phyloP scores from a whole-genome alignment of 2,329 filamentous ascomycete species.

The Colletotrichum orbiculare region DNA sequence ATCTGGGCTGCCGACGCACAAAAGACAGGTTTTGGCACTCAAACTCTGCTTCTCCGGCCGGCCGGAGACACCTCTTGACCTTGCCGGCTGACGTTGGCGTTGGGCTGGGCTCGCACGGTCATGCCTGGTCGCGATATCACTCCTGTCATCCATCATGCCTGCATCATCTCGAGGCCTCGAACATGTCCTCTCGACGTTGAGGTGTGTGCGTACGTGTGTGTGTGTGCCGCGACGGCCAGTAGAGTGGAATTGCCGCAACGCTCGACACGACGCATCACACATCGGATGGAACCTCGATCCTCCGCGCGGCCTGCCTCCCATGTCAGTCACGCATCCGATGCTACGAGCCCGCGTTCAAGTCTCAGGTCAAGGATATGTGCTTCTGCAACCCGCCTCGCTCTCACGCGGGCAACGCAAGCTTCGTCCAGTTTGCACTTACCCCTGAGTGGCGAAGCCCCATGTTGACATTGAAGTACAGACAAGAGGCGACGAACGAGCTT shows the following conservation, averaged over 20 bases:
- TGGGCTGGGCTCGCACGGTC: background rate
- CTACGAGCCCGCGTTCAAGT: conserved; percentile 1
- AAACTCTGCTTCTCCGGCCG: no score
- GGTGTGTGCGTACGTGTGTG: no score
- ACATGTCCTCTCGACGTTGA: no score
- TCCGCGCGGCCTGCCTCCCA: conserved; percentile 1
- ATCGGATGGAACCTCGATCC: conserved; percentile 11
- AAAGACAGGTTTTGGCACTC: no score
- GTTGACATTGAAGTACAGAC: conserved; percentile 5
- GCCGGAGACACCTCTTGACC: no score
- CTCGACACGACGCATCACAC: background rate
- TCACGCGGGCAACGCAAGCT: background rate
- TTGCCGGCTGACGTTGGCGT: no score
- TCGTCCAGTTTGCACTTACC: conserved; percentile 9
- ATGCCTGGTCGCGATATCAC: no score
- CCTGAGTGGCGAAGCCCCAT: conserved; percentile 9
- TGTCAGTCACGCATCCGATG: background rate
- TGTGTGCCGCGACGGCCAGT: no score
- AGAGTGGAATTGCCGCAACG: background rate
- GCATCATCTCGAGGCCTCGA: no score
- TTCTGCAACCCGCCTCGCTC: background rate
- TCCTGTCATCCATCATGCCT: no score
- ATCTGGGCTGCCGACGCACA: no score
- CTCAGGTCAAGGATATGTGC: conserved; percentile 6
- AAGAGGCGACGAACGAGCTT: conserved; percentile 1